Conservation (phyloP, 495 filamentous ascomycete species). For the Ramalina intermedia region DNA sequence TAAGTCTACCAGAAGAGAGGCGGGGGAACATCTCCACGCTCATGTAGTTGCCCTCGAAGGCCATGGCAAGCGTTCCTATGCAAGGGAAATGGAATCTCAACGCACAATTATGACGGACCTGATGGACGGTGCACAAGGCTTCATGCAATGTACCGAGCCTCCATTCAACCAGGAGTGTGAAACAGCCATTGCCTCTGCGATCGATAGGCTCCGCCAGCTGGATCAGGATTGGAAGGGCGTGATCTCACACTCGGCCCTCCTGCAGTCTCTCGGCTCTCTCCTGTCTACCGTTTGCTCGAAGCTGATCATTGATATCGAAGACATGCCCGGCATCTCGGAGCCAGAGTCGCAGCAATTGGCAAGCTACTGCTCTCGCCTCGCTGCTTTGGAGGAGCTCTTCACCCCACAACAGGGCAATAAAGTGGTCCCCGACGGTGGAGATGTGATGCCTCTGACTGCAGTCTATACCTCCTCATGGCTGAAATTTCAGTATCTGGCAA, state of each 20-base stretch:
- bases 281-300: slow-evolving; percentile 68
- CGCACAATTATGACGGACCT: slow-evolving; percentile 72
- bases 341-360: slow-evolving; percentile 72
- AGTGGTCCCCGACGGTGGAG: slow-evolving; percentile 15
- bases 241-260: slow-evolving; percentile 64
- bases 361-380: slow-evolving; percentile 55
- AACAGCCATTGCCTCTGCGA: slow-evolving; percentile 52
- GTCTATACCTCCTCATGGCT: slow-evolving; percentile 77
- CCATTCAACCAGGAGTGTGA: slow-evolving; percentile 54
- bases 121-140: slow-evolving; percentile 61
- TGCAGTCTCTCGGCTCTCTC: slow-evolving; percentile 73
- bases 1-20: neutral
- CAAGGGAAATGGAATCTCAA: slow-evolving; percentile 74
- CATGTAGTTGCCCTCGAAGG: slow-evolving; percentile 60
- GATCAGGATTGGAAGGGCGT: slow-evolving; percentile 65
- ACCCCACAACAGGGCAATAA: slow-evolving; percentile 32
- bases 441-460: slow-evolving; percentile 47
- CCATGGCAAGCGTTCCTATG: slow-evolving; percentile 74
- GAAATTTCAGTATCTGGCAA: slow-evolving; percentile 73
- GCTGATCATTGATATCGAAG: slow-evolving; percentile 71
- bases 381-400: slow-evolving; percentile 61
- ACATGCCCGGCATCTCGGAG: slow-evolving; percentile 73
- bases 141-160: slow-evolving; percentile 43
- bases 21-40: slow-evolving; percentile 30
- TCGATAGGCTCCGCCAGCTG: slow-evolving; percentile 52